Base-by-base conservation (phyloP, 345 rosid species). In the Luvunga scandens region DNA sequence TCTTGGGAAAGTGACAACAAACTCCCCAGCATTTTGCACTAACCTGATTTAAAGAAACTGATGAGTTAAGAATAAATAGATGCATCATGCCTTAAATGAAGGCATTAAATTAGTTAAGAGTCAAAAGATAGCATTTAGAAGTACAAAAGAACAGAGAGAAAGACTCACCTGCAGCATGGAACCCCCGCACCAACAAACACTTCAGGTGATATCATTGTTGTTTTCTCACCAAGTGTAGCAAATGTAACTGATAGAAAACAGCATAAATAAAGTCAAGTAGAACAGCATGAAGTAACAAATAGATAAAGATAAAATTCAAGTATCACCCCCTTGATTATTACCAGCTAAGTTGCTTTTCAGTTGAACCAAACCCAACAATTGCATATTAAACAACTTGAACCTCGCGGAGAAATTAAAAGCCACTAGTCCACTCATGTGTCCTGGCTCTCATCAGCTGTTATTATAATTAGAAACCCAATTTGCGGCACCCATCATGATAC, bases 191-290 rank as follows among this genome's bases (percentile, higher is more conserved):
- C 79, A 63, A 89, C 82, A 85, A 96, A 92, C 81, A 96, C 97
- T 91, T 96, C 98, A 34, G 99, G 99, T 56, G 99, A 94, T 91
- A 96, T 92, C 67, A 96, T 93, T 30, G 99, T 95, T 34, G 98
- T 95, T 89, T 95, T 95, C 91, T 95, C 95, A 75, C 99, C 99
- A 66, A 95, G 99, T 70, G 90, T 84, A 72, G 89, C 83, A 85
- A 93, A 93, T 66, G 97, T 92, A 81, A 92, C 99, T 95, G 87
- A 72, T 48, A 84, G 57, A 80, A 83, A 57, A 25, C 77, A 78
- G 36, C 24, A 39, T 69, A 81, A 72, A 30, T 31, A 42, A 69
- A 57, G 53, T 2, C 78, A 24, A 76, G 71, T 74, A 62, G 22
- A 57, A 45, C 63, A 45, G 13, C 38, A 63, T 13, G 36, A 25